These are phyloP conservation scores for Candida dajiaensis DNA, from an alignment of 805 yeast species.

Conservation along the genomic window DNA sequence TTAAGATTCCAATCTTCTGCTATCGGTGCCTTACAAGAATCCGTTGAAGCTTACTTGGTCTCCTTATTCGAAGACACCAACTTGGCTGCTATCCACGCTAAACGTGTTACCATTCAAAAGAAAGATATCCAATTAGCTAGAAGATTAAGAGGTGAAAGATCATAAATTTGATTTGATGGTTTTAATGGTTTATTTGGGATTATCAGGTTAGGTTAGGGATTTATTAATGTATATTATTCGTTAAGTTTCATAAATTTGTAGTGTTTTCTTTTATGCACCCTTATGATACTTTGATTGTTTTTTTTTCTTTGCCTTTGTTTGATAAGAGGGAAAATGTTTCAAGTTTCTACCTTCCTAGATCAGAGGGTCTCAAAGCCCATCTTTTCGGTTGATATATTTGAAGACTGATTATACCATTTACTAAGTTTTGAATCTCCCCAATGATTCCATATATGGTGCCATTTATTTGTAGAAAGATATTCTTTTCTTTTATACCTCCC, in stretches of 20 bases:
- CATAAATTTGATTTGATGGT: slow-evolving; percentile 33
- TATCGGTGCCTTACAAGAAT: slow-evolving; percentile 94
- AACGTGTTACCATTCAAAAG: slow-evolving; percentile 97
- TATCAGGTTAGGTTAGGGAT: background rate
- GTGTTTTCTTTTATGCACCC: no score
- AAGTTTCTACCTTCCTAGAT: no score
- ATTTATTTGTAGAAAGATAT: no score
- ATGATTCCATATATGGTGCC: no score
- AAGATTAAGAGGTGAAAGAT: slow-evolving; percentile 95
- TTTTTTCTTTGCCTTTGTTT: no score
- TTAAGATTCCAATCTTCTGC: slow-evolving; percentile 96
- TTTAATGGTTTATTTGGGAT: background rate
- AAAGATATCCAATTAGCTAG: slow-evolving; percentile 96
- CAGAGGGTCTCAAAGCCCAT: no score
- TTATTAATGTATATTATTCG: background rate
- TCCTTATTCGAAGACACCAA: slow-evolving; percentile 95
- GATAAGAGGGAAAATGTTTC: no score
- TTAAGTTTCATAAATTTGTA: background rate
- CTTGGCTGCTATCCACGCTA: slow-evolving; percentile 97
- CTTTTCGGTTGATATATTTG: no score
- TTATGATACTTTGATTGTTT: no score
- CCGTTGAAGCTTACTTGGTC: slow-evolving; percentile 95
- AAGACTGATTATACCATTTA: no score
- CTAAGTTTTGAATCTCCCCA: no score
- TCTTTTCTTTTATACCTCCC: background rate